A percentile compares a stretch with the other conserved stretches of the same genome.
Conservation (phyloP, 495 filamentous ascomycete genomes). For the Trichoderma gamsii region DNA sequence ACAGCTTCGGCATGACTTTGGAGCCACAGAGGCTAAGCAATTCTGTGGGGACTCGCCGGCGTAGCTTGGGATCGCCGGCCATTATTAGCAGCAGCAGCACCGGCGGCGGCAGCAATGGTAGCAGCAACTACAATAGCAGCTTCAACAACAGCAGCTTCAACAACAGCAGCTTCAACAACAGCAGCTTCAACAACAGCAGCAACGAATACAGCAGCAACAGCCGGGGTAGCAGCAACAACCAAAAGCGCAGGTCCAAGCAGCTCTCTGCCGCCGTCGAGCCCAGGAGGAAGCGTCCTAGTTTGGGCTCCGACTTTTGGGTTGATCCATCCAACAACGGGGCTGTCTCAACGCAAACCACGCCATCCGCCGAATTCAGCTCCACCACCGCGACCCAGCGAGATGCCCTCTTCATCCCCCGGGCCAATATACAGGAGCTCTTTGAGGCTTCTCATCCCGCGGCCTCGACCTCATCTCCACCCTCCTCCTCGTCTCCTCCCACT, state of each 20-base stretch:
- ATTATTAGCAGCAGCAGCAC: constrained; percentile 38
- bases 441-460: background rate
- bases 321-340: constrained; percentile 20
- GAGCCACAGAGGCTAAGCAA: constrained; percentile 35
- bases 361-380: constrained; percentile 24
- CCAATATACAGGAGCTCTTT: constrained; percentile 17
- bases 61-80: constrained; percentile 40
- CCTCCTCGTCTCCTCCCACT: background rate
- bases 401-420: constrained; percentile 29
- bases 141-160: constrained; percentile 36
- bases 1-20: constrained; percentile 30
- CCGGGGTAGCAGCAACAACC: constrained; percentile 35
- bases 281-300: constrained; percentile 34
- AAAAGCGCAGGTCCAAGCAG: constrained; percentile 40
- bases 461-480: background rate
- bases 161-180: constrained; percentile 32
- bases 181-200: constrained; percentile 35
- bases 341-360: constrained; percentile 15
- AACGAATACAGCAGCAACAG: constrained; percentile 32
- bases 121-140: no score
- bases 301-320: constrained; percentile 30
- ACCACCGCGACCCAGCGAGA: constrained; percentile 22
- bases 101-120: constrained; percentile 26
- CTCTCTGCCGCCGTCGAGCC: constrained; percentile 23
- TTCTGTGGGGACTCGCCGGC: constrained; percentile 35